Conservation (phyloP, 2,329 filamentous ascomycete species). For the Ophiostoma sp. region DNA sequence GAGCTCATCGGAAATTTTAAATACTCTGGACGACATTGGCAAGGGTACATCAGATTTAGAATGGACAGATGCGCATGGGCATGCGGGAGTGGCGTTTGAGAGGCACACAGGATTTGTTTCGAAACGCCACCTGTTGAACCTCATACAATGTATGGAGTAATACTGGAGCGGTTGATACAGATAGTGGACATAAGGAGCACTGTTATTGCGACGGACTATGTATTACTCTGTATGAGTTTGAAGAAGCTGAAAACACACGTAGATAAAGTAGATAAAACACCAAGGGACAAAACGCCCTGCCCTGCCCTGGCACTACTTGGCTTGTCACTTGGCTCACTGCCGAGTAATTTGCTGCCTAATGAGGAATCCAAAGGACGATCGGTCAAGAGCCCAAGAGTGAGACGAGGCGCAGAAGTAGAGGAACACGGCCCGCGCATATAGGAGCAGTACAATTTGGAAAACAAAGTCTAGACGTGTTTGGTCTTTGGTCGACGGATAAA, state of each 20-base stretch:
- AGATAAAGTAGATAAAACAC: background rate
- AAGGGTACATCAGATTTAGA: background rate
- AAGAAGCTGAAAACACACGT: background rate
- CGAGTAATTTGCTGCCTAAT: background rate
- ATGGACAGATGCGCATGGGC: background rate
- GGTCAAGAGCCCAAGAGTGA: background rate
- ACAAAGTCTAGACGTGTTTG: background rate
- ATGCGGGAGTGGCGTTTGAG: background rate
- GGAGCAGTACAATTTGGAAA: background rate
- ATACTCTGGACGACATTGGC: background rate
- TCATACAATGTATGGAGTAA: background rate
- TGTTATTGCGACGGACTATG: background rate
- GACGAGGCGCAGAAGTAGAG: constrained; percentile 5
- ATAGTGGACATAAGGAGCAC: background rate
- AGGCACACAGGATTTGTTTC: constrained; percentile 7
- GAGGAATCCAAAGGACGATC: background rate
- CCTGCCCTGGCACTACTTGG: too few relatives aligned
- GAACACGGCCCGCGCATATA: background rate
- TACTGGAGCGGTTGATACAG: background rate
- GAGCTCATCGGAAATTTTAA: background rate
- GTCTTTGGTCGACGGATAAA: background rate
- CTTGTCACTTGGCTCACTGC: background rate
- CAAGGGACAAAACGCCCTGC: background rate
- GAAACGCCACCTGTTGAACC: background rate
- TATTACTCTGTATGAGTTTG: background rate